These are phyloP conservation scores for Heliosperma pusillum DNA, from an alignment of 148 eudicot species.

Conservation along the genomic window DNA sequence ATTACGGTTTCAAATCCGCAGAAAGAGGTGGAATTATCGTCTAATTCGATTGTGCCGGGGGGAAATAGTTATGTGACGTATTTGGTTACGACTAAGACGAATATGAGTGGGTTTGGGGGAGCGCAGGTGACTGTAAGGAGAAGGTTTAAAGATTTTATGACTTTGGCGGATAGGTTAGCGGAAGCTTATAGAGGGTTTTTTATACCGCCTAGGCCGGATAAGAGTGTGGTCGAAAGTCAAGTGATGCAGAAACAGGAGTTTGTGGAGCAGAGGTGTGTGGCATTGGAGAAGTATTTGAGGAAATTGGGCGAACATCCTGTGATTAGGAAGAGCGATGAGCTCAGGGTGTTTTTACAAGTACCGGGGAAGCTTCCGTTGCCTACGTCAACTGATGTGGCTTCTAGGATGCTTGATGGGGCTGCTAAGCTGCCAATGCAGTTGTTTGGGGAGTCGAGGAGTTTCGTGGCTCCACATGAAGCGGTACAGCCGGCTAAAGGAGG, in stretches of 20 bases:
- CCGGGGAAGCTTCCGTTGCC: slow-evolving; percentile 80
- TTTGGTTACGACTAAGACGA: slow-evolving; percentile 60
- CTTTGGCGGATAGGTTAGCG: slow-evolving; percentile 66
- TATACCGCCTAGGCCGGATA: slow-evolving; percentile 80
- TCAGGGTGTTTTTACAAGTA: slow-evolving; percentile 80
- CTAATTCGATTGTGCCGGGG: slow-evolving; percentile 78
- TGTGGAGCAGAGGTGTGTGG: slow-evolving; percentile 77
- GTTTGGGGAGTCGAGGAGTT: slow-evolving; percentile 56
- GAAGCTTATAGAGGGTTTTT: slow-evolving; percentile 77
- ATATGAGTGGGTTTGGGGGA: slow-evolving; percentile 53
- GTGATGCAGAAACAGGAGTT: slow-evolving; percentile 98
- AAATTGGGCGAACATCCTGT: slow-evolving; percentile 68
- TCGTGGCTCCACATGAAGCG: slow-evolving; percentile 56
- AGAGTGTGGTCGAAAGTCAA: slow-evolving; percentile 82
- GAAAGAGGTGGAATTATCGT: slow-evolving; percentile 56
- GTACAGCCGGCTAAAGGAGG: slow-evolving; percentile 89
- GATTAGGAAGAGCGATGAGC: slow-evolving; percentile 72
- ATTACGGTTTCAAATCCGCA: slow-evolving; percentile 68
- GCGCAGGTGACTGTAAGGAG: slow-evolving; percentile 62
- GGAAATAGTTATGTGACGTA: slow-evolving; percentile 62
- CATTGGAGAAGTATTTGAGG: slow-evolving; percentile 74
- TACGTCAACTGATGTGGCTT: slow-evolving; percentile 61
- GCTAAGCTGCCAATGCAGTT: slow-evolving; percentile 71
- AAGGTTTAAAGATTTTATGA: slow-evolving; percentile 80
- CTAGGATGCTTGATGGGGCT: slow-evolving; percentile 88